Evolutionary conservation across 2,329 filamentous ascomycete genomes (phyloP).

Genomic region (Ophiocordyceps robertsii): DNA sequence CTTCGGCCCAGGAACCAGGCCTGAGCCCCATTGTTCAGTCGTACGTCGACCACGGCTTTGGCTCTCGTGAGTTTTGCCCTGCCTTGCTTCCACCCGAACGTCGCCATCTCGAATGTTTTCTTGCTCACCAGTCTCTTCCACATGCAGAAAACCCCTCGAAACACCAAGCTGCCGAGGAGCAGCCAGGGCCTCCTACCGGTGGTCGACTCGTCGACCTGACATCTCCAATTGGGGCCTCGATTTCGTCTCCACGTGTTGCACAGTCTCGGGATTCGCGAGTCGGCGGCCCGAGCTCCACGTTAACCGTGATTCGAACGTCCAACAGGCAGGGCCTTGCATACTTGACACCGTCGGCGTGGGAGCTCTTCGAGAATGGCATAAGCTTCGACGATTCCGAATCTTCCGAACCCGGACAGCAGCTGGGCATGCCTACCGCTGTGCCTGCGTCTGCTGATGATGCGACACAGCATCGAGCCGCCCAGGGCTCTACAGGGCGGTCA

Average conservation of each 20-base stretch:
- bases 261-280: not conserved
- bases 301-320: slow-evolving; percentile 24
- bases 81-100: no score
- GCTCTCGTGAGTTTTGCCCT: slow-evolving; percentile 10
- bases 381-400: slow-evolving; percentile 10
- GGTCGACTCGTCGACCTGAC: not conserved
- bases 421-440: not conserved
- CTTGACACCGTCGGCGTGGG: slow-evolving; percentile 12
- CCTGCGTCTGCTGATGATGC: not conserved
- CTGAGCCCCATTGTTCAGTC: slow-evolving; percentile 37
- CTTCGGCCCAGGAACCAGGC: slow-evolving; percentile 33
- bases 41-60: slow-evolving; percentile 10
- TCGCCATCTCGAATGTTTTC: no score
- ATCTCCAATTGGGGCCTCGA: not conserved
- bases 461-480: not conserved
- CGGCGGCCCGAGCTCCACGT: slow-evolving; percentile 14
- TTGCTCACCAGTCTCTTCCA: not conserved
- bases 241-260: not conserved
- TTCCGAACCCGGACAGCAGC: slow-evolving; percentile 1
- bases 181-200: not conserved
- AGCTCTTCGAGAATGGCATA: slow-evolving; percentile 19
- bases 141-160: not conserved
- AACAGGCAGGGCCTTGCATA: slow-evolving; percentile 11
- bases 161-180: not conserved
- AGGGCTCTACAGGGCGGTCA: not conserved